phyloP scores from a whole-genome alignment of 345 rosid genomes.

The Moringa oleifera region DNA sequence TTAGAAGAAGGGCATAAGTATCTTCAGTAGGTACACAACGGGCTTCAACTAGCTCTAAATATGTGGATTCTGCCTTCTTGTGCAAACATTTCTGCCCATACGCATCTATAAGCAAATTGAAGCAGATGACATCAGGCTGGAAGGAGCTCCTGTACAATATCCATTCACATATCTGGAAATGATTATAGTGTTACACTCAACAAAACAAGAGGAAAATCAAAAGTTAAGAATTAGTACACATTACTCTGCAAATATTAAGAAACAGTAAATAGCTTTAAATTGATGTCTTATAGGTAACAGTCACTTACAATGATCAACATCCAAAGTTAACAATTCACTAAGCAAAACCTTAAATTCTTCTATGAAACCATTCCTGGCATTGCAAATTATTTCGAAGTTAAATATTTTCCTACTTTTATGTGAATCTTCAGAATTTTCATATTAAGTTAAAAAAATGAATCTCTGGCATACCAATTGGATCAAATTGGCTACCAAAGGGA shows the following conservation, averaged over 20 bases:
- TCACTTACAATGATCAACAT: background rate
- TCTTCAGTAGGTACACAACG: constrained; percentile 83
- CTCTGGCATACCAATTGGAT: no score
- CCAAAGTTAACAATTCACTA: background rate
- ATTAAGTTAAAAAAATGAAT: no score
- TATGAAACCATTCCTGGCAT: background rate
- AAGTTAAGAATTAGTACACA: no score
- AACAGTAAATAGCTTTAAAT: background rate
- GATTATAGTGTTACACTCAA: constrained; percentile 6
- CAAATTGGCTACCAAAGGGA: no score
- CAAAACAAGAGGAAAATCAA: background rate
- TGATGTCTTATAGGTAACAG: background rate
- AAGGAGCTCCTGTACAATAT: constrained; percentile 73
- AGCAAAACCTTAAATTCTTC: background rate
- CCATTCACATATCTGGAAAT: constrained; percentile 79
- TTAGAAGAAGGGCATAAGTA: constrained; percentile 83
- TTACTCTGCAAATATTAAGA: no score
- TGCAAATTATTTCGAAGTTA: background rate
- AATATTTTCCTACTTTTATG: background rate
- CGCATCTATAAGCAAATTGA: constrained; percentile 86
- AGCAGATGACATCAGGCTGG: constrained; percentile 74
- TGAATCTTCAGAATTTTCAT: background rate
- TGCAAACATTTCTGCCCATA: constrained; percentile 62
- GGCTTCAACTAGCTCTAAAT: constrained; percentile 69
- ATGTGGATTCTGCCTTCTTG: constrained; percentile 64